Evolutionary conservation across 495 filamentous ascomycete species (phyloP), one percentile per base, ranked within the genome.

Genomic region (Usnea hakonensis): DNA sequence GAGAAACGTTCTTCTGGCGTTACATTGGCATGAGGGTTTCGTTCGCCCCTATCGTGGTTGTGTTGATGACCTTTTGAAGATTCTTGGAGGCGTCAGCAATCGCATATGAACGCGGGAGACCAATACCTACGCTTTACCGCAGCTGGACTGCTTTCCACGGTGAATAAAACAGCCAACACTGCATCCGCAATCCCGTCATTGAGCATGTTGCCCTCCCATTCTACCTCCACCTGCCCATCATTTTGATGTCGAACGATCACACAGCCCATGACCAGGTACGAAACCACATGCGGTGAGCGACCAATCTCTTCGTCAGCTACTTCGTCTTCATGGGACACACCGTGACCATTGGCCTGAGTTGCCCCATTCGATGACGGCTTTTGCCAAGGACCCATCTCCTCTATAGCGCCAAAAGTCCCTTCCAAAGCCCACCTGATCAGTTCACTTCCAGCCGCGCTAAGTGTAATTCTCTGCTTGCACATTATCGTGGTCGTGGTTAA

Each of bases 151-250:
- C 87, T 93, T 75, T 98, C 95, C 17, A 95, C 86, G 0, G 86
- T 89, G 62, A 95, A 82, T 13, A 98, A 80, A 5, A 96, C 90
- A 7, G 89, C 94, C 78, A 97, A 87, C 19, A 96, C 89, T 14
- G 94, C 90, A 74, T 98, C 94, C 9, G 95, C 94, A 66, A 98
- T 94, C 36, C 92, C 90, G 67, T 98, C 94, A 69, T 97, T 98
- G 66, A 96, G 84, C 82, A 95, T 88, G 70, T 96, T 98, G 35
- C 93, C 94, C 68, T 97, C 94, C 94, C 94, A 98, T 70, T 96
- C 91, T 2, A 97, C 75, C 68, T 93, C 91, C 10, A 98, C 83
- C 68, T 93, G 88, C 28, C 91, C 87, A 60, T 79, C 84, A 52
- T 72, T 77, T 33, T 83, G 76, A 69, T 89, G 88, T 46, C 85